Evolutionary conservation across 768 basidiomycete species (phyloP).

Genomic region (Kwoniella bestiolae): DNA sequence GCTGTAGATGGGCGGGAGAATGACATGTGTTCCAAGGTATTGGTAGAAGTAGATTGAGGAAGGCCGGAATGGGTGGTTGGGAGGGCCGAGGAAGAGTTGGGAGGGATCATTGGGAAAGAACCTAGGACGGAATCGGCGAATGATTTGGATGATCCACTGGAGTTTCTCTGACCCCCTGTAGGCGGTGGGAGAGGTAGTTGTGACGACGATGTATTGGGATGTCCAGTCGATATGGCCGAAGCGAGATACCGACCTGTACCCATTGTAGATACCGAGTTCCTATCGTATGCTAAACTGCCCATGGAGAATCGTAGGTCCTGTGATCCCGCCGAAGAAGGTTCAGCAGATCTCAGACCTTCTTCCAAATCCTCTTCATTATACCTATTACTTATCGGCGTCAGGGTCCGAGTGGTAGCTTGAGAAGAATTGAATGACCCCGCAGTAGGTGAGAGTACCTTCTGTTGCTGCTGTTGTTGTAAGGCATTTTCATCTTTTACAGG

Average conservation of each 20-base stretch:
- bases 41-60: constrained; percentile 39
- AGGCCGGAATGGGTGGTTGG: constrained; percentile 13
- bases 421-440: neutral
- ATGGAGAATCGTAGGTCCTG: constrained; percentile 56
- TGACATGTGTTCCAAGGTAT: constrained; percentile 36
- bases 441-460: constrained; percentile 14
- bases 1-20: constrained; percentile 26
- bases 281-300: constrained; percentile 47
- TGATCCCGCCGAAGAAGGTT: constrained; percentile 23
- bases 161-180: constrained; percentile 32
- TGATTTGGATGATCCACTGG: constrained; percentile 40
- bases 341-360: constrained; percentile 24
- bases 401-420: neutral
- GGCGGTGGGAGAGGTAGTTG: constrained; percentile 2
- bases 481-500: constrained; percentile 1
- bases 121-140: constrained; percentile 52
- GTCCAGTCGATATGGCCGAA: constrained; percentile 18
- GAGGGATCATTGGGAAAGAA: constrained; percentile 56
- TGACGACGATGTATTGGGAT: neutral
- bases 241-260: constrained; percentile 45
- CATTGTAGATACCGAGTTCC: constrained; percentile 41
- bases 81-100: constrained; percentile 5
- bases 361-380: constrained; percentile 15
- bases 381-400: constrained; percentile 23
- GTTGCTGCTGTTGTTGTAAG: neutral